Conservation (phyloP, 2,329 filamentous ascomycete species). For the Trichoderma pleuroti region DNA sequence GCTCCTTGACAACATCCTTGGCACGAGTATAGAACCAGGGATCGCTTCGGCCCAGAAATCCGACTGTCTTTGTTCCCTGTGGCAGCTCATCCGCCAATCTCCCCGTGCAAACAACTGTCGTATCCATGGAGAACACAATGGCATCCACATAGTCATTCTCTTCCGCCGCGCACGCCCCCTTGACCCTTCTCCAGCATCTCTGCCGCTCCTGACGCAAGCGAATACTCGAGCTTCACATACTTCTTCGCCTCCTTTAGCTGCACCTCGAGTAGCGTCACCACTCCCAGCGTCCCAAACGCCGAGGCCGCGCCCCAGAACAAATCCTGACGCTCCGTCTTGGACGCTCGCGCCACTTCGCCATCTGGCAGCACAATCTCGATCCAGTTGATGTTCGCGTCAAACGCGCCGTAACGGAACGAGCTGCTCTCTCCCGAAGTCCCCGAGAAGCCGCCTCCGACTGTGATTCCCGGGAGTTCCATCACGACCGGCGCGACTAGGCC, state of each 20-base stretch:
- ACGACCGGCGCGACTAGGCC: slow-evolving; percentile 62
- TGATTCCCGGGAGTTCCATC: slow-evolving; percentile 72
- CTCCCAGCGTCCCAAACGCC: slow-evolving; percentile 63
- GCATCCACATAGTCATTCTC: slow-evolving; percentile 64
- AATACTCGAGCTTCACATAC: slow-evolving; percentile 58
- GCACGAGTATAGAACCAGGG: slow-evolving; percentile 74
- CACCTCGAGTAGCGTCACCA: slow-evolving; percentile 61
- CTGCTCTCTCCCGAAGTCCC: slow-evolving; percentile 67
- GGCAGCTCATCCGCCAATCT: slow-evolving; percentile 49
- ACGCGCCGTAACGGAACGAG: slow-evolving; percentile 64
- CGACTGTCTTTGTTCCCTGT: slow-evolving; percentile 31
- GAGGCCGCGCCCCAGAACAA: slow-evolving; percentile 64
- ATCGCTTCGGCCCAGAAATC: slow-evolving; percentile 57
- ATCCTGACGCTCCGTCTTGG: slow-evolving; percentile 51
- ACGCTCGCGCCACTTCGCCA: slow-evolving; percentile 54
- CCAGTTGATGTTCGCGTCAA: slow-evolving; percentile 57
- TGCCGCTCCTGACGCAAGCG: slow-evolving; percentile 40
- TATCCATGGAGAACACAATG: slow-evolving; percentile 56
- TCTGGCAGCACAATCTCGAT: slow-evolving; percentile 64
- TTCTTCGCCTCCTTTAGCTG: slow-evolving; percentile 52
- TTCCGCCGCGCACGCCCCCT: slow-evolving; percentile 38
- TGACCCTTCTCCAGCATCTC: slow-evolving; percentile 43
- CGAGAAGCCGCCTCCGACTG: slow-evolving; percentile 64
- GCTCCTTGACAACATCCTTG: slow-evolving; percentile 37
- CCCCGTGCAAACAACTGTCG: slow-evolving; percentile 60